These are phyloP conservation scores for Vaccinium corymbosum DNA, from an alignment of 148 eudicot species.

Conservation along the genomic window DNA sequence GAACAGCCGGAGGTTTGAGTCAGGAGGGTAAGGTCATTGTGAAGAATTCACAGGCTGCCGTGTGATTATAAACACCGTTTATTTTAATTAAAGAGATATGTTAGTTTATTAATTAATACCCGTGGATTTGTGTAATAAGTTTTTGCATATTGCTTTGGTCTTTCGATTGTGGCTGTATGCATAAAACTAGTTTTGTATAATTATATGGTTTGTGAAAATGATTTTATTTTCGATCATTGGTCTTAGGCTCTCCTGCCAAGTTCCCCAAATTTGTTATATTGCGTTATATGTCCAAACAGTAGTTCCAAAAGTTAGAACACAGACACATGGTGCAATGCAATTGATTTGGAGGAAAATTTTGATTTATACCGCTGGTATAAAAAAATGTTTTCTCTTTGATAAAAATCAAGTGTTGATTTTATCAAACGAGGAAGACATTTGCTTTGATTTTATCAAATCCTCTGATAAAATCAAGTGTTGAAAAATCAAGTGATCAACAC, in stretches of 20 bases:
- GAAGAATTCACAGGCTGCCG: conserved; percentile 24
- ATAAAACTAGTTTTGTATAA: background rate
- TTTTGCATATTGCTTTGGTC: background rate
- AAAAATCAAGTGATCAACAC: too few species aligned
- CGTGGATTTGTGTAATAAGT: background rate
- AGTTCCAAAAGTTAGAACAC: too few species aligned
- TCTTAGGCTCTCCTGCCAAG: background rate
- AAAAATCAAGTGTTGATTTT: too few species aligned
- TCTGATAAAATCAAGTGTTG: too few species aligned
- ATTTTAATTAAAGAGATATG: background rate
- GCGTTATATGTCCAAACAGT: too few species aligned
- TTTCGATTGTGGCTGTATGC: background rate
- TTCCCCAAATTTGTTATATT: too few species aligned
- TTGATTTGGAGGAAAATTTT: too few species aligned
- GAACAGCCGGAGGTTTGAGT: conserved; percentile 24
- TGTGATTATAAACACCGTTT: conserved; percentile 20
- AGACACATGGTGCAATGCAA: too few species aligned
- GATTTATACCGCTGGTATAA: too few species aligned
- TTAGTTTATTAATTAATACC: background rate
- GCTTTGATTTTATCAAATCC: too few species aligned
- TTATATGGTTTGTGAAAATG: background rate
- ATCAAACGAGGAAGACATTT: too few species aligned
- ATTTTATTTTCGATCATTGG: background rate
- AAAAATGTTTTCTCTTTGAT: too few species aligned
- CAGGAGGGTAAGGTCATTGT: conserved; percentile 31